phyloP scores from a whole-genome alignment of 768 basidiomycete genomes.

The Termitomyces sp. region DNA sequence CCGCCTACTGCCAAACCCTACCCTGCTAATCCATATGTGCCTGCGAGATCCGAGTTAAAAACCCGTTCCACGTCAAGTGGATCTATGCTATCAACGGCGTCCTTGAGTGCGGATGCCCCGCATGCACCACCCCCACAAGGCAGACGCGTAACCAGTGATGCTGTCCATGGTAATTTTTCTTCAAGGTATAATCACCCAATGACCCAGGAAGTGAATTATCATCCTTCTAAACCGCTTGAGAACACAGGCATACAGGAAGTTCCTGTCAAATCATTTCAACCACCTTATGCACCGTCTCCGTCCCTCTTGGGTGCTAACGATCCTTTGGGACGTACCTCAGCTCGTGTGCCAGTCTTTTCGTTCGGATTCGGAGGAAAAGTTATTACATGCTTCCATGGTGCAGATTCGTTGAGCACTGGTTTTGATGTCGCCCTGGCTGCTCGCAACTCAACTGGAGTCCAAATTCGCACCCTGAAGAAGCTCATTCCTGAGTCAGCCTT shows the following conservation, averaged over 20 bases:
- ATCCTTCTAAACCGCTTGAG: constrained; percentile 11
- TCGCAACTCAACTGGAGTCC: constrained; percentile 63
- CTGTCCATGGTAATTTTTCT: constrained; percentile 20
- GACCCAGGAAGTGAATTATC: constrained; percentile 13
- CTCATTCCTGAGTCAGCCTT: constrained; percentile 65
- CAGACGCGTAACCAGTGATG: constrained; percentile 21
- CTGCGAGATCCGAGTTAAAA: constrained; percentile 20
- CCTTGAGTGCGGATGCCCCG: constrained; percentile 30
- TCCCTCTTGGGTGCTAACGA: constrained; percentile 81
- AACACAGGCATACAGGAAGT: constrained; percentile 26
- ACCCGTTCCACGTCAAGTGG: constrained; percentile 42
- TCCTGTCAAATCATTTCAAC: constrained; percentile 33
- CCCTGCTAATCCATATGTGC: constrained; percentile 11
- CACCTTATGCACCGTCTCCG: constrained; percentile 79
- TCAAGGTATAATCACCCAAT: constrained; percentile 22
- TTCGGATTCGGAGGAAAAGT: constrained; percentile 95
- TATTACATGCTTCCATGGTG: constrained; percentile 82
- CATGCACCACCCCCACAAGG: constrained; percentile 25
- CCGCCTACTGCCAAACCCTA: constrained; percentile 13
- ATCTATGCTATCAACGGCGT: constrained; percentile 30
- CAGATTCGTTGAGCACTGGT: constrained; percentile 59
- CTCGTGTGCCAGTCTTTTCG: constrained; percentile 72
- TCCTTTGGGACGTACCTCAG: constrained; percentile 68
- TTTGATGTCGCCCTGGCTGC: constrained; percentile 76
- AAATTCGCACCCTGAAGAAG: constrained; percentile 62